Conservation (phyloP, 2,329 filamentous ascomycete genomes). For the Daldinia sp. region DNA sequence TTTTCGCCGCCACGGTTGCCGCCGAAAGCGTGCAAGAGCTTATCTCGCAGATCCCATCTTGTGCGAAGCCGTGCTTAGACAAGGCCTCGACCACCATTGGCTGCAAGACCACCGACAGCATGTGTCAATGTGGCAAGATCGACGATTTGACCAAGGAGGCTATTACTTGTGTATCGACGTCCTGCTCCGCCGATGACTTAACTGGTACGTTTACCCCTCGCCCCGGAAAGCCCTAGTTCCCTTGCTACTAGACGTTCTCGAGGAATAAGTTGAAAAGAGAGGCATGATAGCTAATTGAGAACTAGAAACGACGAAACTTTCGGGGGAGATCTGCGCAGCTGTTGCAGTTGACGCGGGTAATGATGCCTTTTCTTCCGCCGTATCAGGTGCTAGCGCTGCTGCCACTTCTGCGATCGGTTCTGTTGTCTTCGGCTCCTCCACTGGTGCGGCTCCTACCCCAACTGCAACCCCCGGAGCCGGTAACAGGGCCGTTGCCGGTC, state of each 20-base stretch:
- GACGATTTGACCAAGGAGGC: slow-evolving; percentile 47
- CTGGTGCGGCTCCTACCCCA: slow-evolving; percentile 22
- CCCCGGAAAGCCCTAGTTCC: background rate
- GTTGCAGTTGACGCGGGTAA: slow-evolving; percentile 24
- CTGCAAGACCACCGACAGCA: slow-evolving; percentile 48
- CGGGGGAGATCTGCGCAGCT: slow-evolving; percentile 41
- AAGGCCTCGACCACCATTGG: slow-evolving; percentile 44
- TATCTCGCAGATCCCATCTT: slow-evolving; percentile 48
- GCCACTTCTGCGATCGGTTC: slow-evolving; percentile 30
- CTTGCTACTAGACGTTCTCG: background rate
- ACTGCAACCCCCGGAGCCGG: slow-evolving; percentile 37
- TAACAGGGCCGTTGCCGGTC: slow-evolving; percentile 39
- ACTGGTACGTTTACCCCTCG: slow-evolving; percentile 44
- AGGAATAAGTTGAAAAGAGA: background rate
- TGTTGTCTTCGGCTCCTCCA: slow-evolving; percentile 21
- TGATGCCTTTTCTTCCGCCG: slow-evolving; percentile 26
- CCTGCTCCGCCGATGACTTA: slow-evolving; percentile 49
- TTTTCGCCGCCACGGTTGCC: slow-evolving; percentile 40
- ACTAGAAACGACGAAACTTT: slow-evolving; percentile 38
- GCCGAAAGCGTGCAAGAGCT: slow-evolving; percentile 42
- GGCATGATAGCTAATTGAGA: slow-evolving; percentile 12
- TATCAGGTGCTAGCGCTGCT: slow-evolving; percentile 20
- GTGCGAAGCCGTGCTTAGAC: slow-evolving; percentile 51
- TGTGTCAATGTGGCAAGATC: slow-evolving; percentile 52
- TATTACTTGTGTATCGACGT: slow-evolving; percentile 49